Conservation (phyloP, 768 basidiomycete species). For the Pleurotus giganteus region DNA sequence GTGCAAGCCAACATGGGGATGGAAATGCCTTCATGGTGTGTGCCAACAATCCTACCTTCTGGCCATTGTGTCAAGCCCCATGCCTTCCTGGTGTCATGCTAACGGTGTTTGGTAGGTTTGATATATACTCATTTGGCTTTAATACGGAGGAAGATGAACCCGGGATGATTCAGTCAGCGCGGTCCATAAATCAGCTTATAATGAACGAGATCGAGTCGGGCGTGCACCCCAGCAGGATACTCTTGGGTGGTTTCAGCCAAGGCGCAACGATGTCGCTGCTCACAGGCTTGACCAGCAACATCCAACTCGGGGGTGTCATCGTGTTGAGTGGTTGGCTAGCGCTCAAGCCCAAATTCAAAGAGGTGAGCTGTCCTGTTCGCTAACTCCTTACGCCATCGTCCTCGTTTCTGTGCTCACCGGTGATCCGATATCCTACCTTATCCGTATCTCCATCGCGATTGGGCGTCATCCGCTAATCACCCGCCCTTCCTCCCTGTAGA, state of each 20-base stretch:
- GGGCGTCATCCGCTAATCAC: slow-evolving; percentile 3
- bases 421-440: slow-evolving; percentile 5
- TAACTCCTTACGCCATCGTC: neutral
- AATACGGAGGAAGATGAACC: slow-evolving; percentile 66
- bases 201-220: slow-evolving; percentile 71
- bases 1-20: slow-evolving; percentile 77
- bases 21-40: slow-evolving; percentile 75
- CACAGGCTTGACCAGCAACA: slow-evolving; percentile 63
- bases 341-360: slow-evolving; percentile 60
- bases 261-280: slow-evolving; percentile 80
- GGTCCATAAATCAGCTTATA: slow-evolving; percentile 66
- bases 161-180: slow-evolving; percentile 69
- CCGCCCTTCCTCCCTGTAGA: slow-evolving; percentile 35
- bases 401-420: slow-evolving; percentile 9
- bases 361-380: slow-evolving; percentile 39
- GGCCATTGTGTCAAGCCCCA: too few relatives aligned
- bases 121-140: slow-evolving; percentile 66
- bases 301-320: slow-evolving; percentile 69
- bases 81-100: neutral
- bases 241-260: slow-evolving; percentile 89
- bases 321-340: slow-evolving; percentile 82
- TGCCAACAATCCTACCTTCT: slow-evolving; percentile 4
- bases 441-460: slow-evolving; percentile 6
- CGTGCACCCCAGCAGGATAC: slow-evolving; percentile 65
- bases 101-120: slow-evolving; percentile 58